These are phyloP conservation scores for Coriaria nepalensis DNA, from an alignment of 306 rosid species.

Conservation along the genomic window DNA sequence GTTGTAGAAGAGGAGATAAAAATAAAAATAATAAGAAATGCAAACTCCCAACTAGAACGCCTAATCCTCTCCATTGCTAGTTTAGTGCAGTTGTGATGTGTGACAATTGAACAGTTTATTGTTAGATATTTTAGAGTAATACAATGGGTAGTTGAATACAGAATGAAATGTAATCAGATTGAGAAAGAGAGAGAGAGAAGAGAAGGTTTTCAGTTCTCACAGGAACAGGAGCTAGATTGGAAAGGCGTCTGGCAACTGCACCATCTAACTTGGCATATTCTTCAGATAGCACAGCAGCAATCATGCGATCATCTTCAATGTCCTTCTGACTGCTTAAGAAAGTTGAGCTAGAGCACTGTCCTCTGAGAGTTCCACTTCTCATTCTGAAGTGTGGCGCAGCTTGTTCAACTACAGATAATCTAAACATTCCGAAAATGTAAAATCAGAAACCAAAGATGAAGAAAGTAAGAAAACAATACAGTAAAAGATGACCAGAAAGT, in stretches of 20 bases:
- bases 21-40: background rate
- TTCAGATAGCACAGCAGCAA: conserved; percentile 59
- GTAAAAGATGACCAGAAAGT: too few relatives aligned
- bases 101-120: too few relatives aligned
- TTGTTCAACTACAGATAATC: too few relatives aligned
- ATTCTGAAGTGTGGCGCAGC: conserved; percentile 4
- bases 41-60: conserved; percentile 2
- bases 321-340: conserved; percentile 46
- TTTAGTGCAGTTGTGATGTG: too few relatives aligned
- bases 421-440: too few relatives aligned
- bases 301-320: conserved; percentile 65
- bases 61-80: background rate
- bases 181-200: background rate
- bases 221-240: conserved; percentile 58
- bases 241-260: conserved; percentile 44
- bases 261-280: conserved; percentile 74
- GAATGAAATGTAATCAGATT: background rate
- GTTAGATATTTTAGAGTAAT: too few relatives aligned
- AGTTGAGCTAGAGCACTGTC: conserved; percentile 53
- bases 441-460: too few relatives aligned
- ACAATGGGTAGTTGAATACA: too few relatives aligned
- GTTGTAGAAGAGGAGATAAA: background rate
- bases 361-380: conserved; percentile 35
- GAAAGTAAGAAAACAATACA: too few relatives aligned
- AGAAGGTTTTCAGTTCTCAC: conserved; percentile 20